Percentiles rank a stretch among this genome's conserved stretches.
Evolutionary conservation across 306 rosid genomes (phyloP).

Genomic region (Spatholobus suberectus): DNA sequence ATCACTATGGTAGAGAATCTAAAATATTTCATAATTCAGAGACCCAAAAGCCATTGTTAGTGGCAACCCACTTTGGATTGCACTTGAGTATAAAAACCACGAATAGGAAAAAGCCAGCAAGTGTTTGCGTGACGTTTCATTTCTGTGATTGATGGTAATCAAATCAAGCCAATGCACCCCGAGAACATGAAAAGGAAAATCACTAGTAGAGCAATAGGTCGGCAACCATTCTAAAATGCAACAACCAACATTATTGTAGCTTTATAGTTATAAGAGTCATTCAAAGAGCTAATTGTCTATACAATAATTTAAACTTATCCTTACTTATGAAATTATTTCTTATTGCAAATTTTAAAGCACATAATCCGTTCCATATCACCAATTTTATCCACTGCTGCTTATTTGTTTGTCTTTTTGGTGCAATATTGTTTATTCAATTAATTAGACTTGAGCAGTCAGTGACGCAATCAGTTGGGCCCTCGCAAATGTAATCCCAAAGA

Average conservation of each 20-base stretch:
- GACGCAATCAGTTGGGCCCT: neutral
- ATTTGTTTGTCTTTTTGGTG: neutral
- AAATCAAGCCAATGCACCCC: conserved; percentile 22
- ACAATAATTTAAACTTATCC: conserved; percentile 50
- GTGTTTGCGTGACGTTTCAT: conserved; percentile 56
- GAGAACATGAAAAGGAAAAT: conserved; percentile 44
- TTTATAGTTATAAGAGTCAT: conserved; percentile 46
- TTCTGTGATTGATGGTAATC: conserved; percentile 35
- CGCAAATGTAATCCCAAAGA: neutral
- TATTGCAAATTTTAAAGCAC: neutral
- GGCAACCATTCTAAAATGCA: conserved; percentile 49
- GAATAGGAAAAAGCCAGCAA: neutral
- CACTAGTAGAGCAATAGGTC: conserved; percentile 53
- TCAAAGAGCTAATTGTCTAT: conserved; percentile 37
- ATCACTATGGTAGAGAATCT: conserved; percentile 17
- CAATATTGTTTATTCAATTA: neutral
- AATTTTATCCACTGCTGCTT: neutral
- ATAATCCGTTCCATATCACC: neutral
- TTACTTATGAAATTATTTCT: neutral
- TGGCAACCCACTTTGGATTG: conserved; percentile 61
- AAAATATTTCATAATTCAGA: conserved; percentile 13
- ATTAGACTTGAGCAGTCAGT: neutral
- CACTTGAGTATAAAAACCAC: conserved; percentile 52
- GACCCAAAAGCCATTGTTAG: conserved; percentile 54
- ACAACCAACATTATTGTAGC: conserved; percentile 50